Base-by-base conservation (phyloP, 2,329 filamentous ascomycete genomes). In the Exophiala aquamarina region DNA sequence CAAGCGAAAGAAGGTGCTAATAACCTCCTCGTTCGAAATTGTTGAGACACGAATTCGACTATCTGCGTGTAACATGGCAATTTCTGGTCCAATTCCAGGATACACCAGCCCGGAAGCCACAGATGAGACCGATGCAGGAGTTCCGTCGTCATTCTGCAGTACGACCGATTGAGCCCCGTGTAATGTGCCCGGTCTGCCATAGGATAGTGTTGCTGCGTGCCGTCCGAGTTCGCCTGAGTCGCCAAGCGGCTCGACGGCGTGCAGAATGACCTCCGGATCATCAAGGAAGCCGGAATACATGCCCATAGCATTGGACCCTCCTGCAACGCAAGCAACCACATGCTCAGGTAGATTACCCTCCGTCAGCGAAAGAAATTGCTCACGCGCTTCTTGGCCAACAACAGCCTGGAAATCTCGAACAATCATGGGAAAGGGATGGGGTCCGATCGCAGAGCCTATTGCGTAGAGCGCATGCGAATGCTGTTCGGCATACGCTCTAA, bases 361-460 rank as follows among this genome's bases (percentile, higher is more conserved):
- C 2, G 46, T 3, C 46, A 29, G n/a, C 15, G 45, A 14, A 11
- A 31, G 20, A 44, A 51, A 39, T 51, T 60, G 14, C 9, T 41
- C 32, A 26, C n/a, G 51, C 47, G 44, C 23, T 74, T 94, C 89
- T 61, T 83, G 80, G 45, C 89, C 89, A 56, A 94, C 94, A 54
- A 94, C 83, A 3, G 84, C 89, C 72, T 94, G 89, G 81, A 94
- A 93, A 0, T 89, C 93, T 49, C 89, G 82, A 41, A 94, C 89
- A 53, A 94, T 93, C 43, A 87, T 92, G 3, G 89, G 89, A 81
- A 93, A 94, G 6, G 90, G 90, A 66, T 95, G 89, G 35, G 89
- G 89, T 0, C 89, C 90, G 59, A 95, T 94, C 34, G 89, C 89
- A 11, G 87, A 93, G 44, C 89, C 89, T 59, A 95, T 91, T 61